Conservation (phyloP, 2,329 filamentous ascomycete species). For the Cladosporium oxysporum region DNA sequence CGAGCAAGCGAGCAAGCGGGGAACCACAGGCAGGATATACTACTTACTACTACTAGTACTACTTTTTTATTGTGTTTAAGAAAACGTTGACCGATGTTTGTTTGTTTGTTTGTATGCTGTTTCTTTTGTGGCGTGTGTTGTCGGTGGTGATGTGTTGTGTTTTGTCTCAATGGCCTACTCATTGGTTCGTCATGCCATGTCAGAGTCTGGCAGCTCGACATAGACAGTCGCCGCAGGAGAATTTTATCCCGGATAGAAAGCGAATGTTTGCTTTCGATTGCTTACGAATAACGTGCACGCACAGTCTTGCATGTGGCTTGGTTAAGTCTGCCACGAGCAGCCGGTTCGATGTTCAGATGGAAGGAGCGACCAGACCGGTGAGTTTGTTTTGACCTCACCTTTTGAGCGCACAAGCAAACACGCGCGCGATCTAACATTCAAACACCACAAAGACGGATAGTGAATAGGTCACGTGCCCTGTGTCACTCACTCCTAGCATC, state of each 20-base stretch:
- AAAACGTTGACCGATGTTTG: not conserved
- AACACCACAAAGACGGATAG: not conserved
- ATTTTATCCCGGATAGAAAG: too few species aligned
- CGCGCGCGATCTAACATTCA: not conserved
- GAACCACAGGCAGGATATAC: not conserved
- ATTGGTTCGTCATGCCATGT: too few species aligned
- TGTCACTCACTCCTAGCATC: not conserved
- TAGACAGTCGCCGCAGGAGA: too few species aligned
- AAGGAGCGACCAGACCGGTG: slow-evolving; percentile 2
- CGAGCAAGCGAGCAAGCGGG: not conserved
- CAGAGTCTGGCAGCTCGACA: too few species aligned
- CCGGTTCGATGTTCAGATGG: not conserved
- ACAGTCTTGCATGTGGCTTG: not conserved
- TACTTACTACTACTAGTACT: not conserved
- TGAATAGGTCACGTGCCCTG: not conserved
- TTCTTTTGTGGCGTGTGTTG: not conserved
- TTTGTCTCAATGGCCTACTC: not conserved
- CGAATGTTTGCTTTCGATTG: too few species aligned
- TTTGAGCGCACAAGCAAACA: not conserved
- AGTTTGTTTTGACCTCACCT: not conserved
- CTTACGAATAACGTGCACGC: too few species aligned
- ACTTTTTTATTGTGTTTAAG: not conserved
- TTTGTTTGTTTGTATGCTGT: not conserved
- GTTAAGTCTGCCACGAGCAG: not conserved
- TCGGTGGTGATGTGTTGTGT: not conserved